These are phyloP conservation scores for Fusarium verrucosum DNA, from an alignment of 2,329 filamentous ascomycete species.

Conservation along the genomic window DNA sequence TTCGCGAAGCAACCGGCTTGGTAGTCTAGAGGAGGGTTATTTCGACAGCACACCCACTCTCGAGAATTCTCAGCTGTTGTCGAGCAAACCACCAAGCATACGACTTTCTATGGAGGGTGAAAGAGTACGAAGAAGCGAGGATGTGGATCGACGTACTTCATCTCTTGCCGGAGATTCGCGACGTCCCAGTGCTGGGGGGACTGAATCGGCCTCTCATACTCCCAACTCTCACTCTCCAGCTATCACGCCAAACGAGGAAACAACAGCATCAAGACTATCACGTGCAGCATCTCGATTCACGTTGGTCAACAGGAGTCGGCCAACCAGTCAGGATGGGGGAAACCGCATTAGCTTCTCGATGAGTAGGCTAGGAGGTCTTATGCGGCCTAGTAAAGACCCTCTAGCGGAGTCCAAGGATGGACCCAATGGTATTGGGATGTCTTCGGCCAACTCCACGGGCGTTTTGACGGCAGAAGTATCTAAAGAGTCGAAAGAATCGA, in stretches of 20 bases:
- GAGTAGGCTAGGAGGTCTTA: conserved; percentile 62
- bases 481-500: conserved; percentile 30
- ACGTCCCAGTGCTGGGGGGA: conserved; percentile 62
- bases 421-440: conserved; percentile 38
- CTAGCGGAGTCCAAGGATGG: conserved; percentile 39
- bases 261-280: conserved; percentile 63
- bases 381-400: conserved; percentile 61
- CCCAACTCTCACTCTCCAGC: conserved; percentile 50
- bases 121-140: conserved; percentile 58
- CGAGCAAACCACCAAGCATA: conserved; percentile 58
- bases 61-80: conserved; percentile 28
- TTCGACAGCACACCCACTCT: conserved; percentile 41
- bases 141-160: conserved; percentile 52
- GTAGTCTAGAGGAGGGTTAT: conserved; percentile 39
- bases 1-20: conserved; percentile 29
- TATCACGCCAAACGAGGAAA: conserved; percentile 62
- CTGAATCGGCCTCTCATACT: conserved; percentile 55
- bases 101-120: conserved; percentile 67
- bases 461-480: conserved; percentile 40
- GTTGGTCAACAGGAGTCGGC: conserved; percentile 60
- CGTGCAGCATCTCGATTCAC: conserved; percentile 66
- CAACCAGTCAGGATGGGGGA: conserved; percentile 67
- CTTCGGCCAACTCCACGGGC: conserved; percentile 42
- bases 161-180: conserved; percentile 52
- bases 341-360: conserved; percentile 67